Conservation (phyloP, 2,329 filamentous ascomycete species). For the Fusarium caatingaense region DNA sequence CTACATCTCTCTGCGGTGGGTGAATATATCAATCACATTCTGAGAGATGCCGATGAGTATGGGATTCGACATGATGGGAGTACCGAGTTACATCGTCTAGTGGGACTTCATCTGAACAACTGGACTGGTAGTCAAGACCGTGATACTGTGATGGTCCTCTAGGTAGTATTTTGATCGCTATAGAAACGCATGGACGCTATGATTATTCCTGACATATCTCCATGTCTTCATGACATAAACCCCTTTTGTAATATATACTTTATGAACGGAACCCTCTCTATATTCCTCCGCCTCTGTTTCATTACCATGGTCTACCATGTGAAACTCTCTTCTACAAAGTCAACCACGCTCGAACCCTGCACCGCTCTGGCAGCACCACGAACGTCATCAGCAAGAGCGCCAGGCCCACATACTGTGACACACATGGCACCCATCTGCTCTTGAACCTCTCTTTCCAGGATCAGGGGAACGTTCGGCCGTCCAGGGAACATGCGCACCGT, state of each 20-base stretch:
- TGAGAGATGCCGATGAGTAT: too few relatives aligned
- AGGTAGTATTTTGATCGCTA: slow-evolving; percentile 30
- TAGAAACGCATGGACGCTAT: slow-evolving; percentile 31
- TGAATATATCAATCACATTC: too few relatives aligned
- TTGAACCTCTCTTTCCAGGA: slow-evolving; percentile 85
- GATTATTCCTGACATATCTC: slow-evolving; percentile 25
- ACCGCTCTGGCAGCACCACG: slow-evolving; percentile 73
- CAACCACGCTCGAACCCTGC: slow-evolving; percentile 72
- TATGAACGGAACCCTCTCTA: slow-evolving; percentile 40
- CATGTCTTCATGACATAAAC: slow-evolving; percentile 34
- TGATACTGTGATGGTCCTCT: too few relatives aligned
- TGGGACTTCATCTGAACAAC: too few relatives aligned
- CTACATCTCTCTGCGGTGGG: too few relatives aligned
- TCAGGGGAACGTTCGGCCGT: slow-evolving; percentile 81
- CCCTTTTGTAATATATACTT: slow-evolving; percentile 45
- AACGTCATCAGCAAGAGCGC: slow-evolving; percentile 80
- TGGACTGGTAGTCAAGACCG: too few relatives aligned
- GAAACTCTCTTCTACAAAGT: slow-evolving; percentile 84
- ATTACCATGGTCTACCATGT: slow-evolving; percentile 61
- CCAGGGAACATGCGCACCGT: slow-evolving; percentile 94
- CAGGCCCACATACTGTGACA: slow-evolving; percentile 83
- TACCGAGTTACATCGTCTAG: too few relatives aligned
- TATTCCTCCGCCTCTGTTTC: slow-evolving; percentile 10
- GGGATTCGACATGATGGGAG: too few relatives aligned
- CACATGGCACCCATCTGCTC: slow-evolving; percentile 89